Conservation (phyloP, 495 filamentous ascomycete genomes). For the Apiosordaria backusii region DNA sequence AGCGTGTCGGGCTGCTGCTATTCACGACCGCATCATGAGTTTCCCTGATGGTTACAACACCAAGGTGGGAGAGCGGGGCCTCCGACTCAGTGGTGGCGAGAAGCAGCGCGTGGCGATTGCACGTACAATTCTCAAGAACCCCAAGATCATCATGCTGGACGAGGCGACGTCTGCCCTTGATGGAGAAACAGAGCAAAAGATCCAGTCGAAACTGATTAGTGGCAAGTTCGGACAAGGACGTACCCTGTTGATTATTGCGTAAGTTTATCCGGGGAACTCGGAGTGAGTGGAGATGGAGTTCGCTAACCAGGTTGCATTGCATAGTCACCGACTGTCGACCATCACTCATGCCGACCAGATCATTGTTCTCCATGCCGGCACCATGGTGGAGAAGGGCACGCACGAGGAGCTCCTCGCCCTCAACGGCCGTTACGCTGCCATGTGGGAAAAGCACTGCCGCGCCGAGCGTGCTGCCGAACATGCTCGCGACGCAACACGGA, state of each 20-base stretch:
- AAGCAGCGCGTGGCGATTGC: slow-evolving; percentile 97
- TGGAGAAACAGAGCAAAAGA: slow-evolving; percentile 93
- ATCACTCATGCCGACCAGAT: slow-evolving; percentile 95
- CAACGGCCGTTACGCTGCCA: slow-evolving; percentile 78
- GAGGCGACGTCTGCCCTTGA: slow-evolving; percentile 96
- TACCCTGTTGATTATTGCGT: slow-evolving; percentile 68
- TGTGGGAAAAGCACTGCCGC: slow-evolving; percentile 95
- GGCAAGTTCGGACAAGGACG: slow-evolving; percentile 74
- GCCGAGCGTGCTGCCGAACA: slow-evolving; percentile 80
- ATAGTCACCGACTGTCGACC: slow-evolving; percentile 81
- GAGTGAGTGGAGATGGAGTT: neutral
- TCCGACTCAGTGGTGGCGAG: slow-evolving; percentile 90
- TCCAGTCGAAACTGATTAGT: slow-evolving; percentile 79
- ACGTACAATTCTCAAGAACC: slow-evolving; percentile 92
- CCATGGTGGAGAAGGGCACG: slow-evolving; percentile 78
- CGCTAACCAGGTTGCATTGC: slow-evolving; percentile 6
- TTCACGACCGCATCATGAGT: slow-evolving; percentile 89
- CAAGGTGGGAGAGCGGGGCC: slow-evolving; percentile 90
- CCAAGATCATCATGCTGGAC: slow-evolving; percentile 91
- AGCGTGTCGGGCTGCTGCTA: slow-evolving; percentile 88
- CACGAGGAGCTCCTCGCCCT: slow-evolving; percentile 76
- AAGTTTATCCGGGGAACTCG: slow-evolving; percentile 26
- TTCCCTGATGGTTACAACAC: slow-evolving; percentile 93
- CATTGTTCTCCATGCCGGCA: slow-evolving; percentile 81
- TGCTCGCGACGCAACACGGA: slow-evolving; percentile 56